A percentile compares a stretch with the other conserved stretches of the same genome.
phyloP scores from a whole-genome alignment of 148 eudicot species.

The Spergularia bocconei region DNA sequence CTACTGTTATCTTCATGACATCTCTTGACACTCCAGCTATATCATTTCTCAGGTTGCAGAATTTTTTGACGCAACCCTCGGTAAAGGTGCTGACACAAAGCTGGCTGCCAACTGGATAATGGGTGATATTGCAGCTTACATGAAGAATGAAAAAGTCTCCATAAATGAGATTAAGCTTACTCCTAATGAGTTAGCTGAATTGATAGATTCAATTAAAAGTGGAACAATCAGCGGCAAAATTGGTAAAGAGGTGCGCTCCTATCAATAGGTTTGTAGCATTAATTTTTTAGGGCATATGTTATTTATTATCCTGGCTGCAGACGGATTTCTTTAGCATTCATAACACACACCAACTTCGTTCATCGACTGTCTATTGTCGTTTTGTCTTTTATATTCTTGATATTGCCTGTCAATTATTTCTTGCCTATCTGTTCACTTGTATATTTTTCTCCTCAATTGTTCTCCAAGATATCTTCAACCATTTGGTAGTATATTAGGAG shows the following conservation, averaged over 20 bases:
- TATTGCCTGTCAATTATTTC: background rate
- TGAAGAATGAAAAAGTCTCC: conserved; percentile 75
- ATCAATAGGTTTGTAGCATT: background rate
- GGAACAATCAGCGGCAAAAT: conserved; percentile 96
- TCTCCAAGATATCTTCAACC: background rate
- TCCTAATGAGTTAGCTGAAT: conserved; percentile 72
- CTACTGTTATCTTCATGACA: background rate
- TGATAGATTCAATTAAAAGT: conserved; percentile 73
- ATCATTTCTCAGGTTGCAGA: conserved; percentile 67
- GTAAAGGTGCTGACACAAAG: conserved; percentile 75
- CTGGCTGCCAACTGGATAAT: conserved; percentile 97
- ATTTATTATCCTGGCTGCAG: background rate
- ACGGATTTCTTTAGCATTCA: background rate
- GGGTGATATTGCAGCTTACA: conserved; percentile 93
- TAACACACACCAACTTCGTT: background rate
- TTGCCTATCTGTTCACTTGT: background rate
- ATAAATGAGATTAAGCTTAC: conserved; percentile 76
- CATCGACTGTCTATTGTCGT: background rate
- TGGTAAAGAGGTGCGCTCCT: conserved; percentile 72
- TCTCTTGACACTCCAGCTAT: background rate
- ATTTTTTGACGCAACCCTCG: conserved; percentile 78
- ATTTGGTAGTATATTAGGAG: background rate
- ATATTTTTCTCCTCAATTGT: background rate
- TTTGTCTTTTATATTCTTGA: background rate
- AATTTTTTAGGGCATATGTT: background rate